Conservation (phyloP, 176 grass and related monocot species). For the Musa acuminata region DNA sequence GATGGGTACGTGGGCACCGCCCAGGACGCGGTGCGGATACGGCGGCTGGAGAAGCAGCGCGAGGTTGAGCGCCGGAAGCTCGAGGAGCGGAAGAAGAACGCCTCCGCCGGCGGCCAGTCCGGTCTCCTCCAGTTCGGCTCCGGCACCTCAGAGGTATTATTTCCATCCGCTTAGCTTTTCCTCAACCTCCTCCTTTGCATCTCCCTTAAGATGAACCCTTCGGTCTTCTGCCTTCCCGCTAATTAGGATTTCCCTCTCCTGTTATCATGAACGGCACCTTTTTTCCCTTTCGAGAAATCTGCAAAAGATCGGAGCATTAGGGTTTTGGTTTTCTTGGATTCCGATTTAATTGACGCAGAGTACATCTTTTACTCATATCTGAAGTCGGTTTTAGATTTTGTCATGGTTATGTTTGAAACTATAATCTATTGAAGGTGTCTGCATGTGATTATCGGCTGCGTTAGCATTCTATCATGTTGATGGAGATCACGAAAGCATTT, state of each 20-base stretch:
- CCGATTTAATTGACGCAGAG: too few species aligned
- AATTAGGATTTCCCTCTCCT: background rate
- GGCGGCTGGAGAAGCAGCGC: slow-evolving; percentile 93
- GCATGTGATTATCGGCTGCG: background rate
- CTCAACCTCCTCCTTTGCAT: background rate
- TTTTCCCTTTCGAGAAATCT: background rate
- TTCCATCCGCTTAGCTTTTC: background rate
- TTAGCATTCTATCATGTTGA: background rate
- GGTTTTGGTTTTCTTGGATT: background rate
- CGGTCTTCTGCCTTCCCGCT: background rate
- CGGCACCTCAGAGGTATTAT: slow-evolving; percentile 82
- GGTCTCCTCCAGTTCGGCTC: slow-evolving; percentile 98
- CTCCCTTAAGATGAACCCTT: background rate
- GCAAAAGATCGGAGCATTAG: background rate
- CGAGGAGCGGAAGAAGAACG: slow-evolving; percentile 83
- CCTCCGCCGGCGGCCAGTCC: slow-evolving; percentile 45
- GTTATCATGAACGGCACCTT: background rate
- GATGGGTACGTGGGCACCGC: slow-evolving; percentile 94
- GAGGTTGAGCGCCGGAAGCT: slow-evolving; percentile 94
- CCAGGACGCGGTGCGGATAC: slow-evolving; percentile 90
- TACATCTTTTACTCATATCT: too few species aligned
- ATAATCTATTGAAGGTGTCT: background rate
- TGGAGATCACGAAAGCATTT: background rate
- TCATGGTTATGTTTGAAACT: too few species aligned
- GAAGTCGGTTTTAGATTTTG: too few species aligned